phyloP scores from a whole-genome alignment of 2,329 filamentous ascomycete species.

The Elsinoe australis region DNA sequence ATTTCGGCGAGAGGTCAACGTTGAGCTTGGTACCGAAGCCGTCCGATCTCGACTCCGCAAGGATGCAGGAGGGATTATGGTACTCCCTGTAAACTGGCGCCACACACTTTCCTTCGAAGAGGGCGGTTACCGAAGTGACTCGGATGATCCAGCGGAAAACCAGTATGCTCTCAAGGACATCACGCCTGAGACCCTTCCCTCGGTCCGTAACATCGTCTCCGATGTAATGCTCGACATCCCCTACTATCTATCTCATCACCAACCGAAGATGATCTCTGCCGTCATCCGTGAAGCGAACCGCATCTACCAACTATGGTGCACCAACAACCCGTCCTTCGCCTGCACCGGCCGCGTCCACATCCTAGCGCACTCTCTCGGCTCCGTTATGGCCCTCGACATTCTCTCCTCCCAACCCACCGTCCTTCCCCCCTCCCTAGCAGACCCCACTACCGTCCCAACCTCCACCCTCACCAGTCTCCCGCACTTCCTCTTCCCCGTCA shows the following conservation, averaged over 20 bases:
- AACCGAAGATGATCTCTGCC: conserved; percentile 86
- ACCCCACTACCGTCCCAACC: conserved; percentile 27
- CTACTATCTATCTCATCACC: conserved; percentile 95
- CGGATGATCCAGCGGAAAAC: conserved; percentile 52
- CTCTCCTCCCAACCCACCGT: conserved; percentile 78
- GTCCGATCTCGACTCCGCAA: conserved; percentile 69
- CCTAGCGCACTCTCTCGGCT: conserved; percentile 87
- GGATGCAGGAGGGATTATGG: conserved; percentile 84
- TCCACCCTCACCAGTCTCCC: conserved; percentile 30
- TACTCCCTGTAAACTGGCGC: conserved; percentile 90
- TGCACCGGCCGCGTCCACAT: conserved; percentile 78
- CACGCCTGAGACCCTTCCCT: conserved; percentile 81
- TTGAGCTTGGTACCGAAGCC: conserved; percentile 66
- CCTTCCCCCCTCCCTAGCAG: conserved; percentile 42
- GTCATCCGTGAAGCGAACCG: conserved; percentile 86
- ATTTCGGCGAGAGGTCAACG: conserved; percentile 76
- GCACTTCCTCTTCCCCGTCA: conserved; percentile 84
- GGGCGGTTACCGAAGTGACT: conserved; percentile 50
- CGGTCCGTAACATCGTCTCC: conserved; percentile 83
- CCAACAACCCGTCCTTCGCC: conserved; percentile 81
- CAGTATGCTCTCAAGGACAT: conserved; percentile 74
- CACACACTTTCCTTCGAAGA: conserved; percentile 83
- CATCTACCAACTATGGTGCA: conserved; percentile 91
- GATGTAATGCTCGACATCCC: conserved; percentile 98
- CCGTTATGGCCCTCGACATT: conserved; percentile 88